A percentile compares a stretch with the other conserved stretches of the same genome.
phyloP scores from a whole-genome alignment of 108 stramenopile species.

The Pseudonitzschia delicatissima region DNA sequence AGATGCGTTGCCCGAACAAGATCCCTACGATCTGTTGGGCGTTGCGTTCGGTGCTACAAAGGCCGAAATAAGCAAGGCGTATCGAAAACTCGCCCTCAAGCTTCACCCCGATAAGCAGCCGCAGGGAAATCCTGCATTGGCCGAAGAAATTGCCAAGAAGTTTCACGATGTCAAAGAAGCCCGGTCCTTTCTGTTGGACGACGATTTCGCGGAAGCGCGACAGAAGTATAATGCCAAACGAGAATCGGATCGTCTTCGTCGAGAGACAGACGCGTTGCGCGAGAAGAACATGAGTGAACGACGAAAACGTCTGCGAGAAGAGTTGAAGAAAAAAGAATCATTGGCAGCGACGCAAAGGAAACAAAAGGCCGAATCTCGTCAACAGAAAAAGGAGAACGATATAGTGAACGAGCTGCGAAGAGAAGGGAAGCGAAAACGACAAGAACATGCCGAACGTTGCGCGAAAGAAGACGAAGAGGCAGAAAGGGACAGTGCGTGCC shows the following conservation, averaged over 20 bases:
- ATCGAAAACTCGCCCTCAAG: conserved; percentile 80
- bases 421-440: conserved; percentile 54
- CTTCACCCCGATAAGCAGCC: conserved; percentile 94
- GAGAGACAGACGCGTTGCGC: conserved; percentile 55
- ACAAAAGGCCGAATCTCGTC: background rate
- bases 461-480: conserved; percentile 42
- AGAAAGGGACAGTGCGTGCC: conserved; percentile 21
- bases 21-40: conserved; percentile 68
- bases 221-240: conserved; percentile 60
- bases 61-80: conserved; percentile 74
- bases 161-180: conserved; percentile 68
- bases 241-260: conserved; percentile 51
- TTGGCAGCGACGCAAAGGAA: conserved; percentile 19
- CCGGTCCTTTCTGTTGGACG: conserved; percentile 59
- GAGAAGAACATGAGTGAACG: conserved; percentile 61
- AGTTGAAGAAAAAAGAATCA: conserved; percentile 57
- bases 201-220: conserved; percentile 43
- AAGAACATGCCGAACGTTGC: conserved; percentile 53
- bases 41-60: conserved; percentile 45
- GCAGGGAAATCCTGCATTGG: background rate
- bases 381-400: conserved; percentile 32
- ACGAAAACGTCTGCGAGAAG: conserved; percentile 70
- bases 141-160: conserved; percentile 17
- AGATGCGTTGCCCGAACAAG: conserved; percentile 46
- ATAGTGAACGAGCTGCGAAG: conserved; percentile 57